Percentiles rank a stretch among this genome's conserved stretches.
Conservation (phyloP, 1,139 yeast genomes). For the Schizosaccharomyces versatilis region DNA sequence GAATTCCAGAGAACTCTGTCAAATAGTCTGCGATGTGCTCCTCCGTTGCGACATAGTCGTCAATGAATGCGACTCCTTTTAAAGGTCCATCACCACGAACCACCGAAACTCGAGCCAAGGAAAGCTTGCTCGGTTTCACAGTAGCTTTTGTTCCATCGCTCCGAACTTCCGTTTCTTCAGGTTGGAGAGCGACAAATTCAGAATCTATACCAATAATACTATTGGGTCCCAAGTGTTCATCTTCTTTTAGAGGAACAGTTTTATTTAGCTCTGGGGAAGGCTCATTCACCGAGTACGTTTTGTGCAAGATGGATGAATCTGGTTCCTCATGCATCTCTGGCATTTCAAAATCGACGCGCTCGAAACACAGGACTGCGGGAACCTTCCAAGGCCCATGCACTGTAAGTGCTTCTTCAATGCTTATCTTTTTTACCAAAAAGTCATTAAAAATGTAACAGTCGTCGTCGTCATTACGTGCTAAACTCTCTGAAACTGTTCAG, state of each 20-base stretch:
- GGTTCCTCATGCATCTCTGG: background rate
- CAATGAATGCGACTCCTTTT: slow-evolving; percentile 64
- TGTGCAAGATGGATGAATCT: slow-evolving; percentile 24
- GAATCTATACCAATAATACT: slow-evolving; percentile 84
- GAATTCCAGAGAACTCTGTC: slow-evolving; percentile 81
- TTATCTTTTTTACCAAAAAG: slow-evolving; percentile 60
- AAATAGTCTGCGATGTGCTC: slow-evolving; percentile 55
- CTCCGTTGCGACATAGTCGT: slow-evolving; percentile 62
- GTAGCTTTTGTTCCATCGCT: slow-evolving; percentile 47
- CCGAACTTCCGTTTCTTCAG: slow-evolving; percentile 59
- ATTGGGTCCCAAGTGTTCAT: slow-evolving; percentile 26
- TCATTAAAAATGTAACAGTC: slow-evolving; percentile 51
- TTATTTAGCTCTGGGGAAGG: slow-evolving; percentile 22
- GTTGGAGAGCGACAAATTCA: slow-evolving; percentile 68
- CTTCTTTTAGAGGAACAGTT: slow-evolving; percentile 27
- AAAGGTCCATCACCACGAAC: slow-evolving; percentile 52
- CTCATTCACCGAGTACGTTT: slow-evolving; percentile 25
- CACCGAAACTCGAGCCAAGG: slow-evolving; percentile 78
- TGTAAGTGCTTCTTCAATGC: slow-evolving; percentile 47
- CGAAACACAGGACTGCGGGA: slow-evolving; percentile 51
- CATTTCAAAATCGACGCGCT: slow-evolving; percentile 2
- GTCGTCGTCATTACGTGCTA: slow-evolving; percentile 12
- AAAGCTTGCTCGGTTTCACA: slow-evolving; percentile 50
- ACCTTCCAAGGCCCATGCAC: slow-evolving; percentile 59
- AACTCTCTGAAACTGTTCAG: slow-evolving; percentile 14